Conservation (phyloP, 257 asterid species). For the Salvia rosmarinus region DNA sequence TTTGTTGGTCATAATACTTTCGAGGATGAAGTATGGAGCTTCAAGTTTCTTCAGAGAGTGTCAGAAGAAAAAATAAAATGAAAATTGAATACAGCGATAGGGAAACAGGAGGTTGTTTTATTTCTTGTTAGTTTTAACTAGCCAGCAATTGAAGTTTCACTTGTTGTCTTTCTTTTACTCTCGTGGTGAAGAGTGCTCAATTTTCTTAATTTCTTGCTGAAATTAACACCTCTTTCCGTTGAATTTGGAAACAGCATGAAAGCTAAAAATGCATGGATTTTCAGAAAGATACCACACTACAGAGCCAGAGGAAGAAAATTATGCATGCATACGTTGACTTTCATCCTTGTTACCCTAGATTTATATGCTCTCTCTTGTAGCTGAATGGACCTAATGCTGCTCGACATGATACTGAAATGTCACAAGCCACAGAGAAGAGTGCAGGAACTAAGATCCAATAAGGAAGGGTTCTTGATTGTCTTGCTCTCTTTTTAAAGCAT, state of each 20-base stretch:
- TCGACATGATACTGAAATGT: not conserved
- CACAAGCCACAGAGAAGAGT: not conserved
- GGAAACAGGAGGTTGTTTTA: not conserved
- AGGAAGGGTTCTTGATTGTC: not conserved
- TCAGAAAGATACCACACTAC: constrained; percentile 14
- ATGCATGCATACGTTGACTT: not conserved
- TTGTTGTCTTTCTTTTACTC: not conserved
- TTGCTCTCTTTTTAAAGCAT: not conserved
- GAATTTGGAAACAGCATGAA: constrained; percentile 15
- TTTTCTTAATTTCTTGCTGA: not conserved
- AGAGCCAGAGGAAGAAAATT: constrained; percentile 17
- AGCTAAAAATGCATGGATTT: constrained; percentile 16
- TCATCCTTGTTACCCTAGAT: not conserved
- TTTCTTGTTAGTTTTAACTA: not conserved
- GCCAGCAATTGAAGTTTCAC: not conserved
- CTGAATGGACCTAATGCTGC: not conserved
- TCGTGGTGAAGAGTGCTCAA: not conserved
- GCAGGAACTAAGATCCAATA: not conserved
- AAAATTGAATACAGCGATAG: not conserved
- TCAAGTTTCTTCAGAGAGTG: constrained; percentile 1
- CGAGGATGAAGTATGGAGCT: not conserved
- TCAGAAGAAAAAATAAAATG: not conserved
- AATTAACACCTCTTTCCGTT: not conserved
- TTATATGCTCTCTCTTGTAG: constrained; percentile 3
- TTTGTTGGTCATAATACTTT: not conserved